Percentiles rank a stretch among this genome's conserved stretches.
These are phyloP conservation scores for Trametes punicea DNA, from an alignment of 768 basidiomycete genomes.

Conservation along the genomic window DNA sequence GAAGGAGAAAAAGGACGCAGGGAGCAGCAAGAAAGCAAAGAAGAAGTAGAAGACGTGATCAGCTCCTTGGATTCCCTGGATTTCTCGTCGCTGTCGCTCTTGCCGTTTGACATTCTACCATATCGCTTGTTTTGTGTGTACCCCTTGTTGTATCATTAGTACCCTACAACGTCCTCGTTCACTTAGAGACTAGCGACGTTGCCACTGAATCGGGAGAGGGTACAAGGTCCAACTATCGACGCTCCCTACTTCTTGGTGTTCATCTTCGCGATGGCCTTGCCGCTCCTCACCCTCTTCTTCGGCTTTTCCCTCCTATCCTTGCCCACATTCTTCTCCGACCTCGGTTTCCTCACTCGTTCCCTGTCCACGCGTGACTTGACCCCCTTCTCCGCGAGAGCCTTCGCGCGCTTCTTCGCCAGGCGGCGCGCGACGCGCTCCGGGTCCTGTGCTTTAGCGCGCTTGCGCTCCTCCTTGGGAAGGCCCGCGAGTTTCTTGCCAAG, in stretches of 20 bases:
- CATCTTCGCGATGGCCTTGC: conserved; percentile 49
- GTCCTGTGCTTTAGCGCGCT: conserved; percentile 75
- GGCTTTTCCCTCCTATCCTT: conserved; percentile 28
- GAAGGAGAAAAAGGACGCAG: conserved; percentile 34
- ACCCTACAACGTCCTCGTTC: not conserved
- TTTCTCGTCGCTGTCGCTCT: not conserved
- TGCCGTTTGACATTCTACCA: not conserved
- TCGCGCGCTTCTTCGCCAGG: conserved; percentile 85
- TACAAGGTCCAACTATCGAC: not conserved
- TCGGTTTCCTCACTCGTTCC: conserved; percentile 45
- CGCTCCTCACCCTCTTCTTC: conserved; percentile 51
- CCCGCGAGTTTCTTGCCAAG: conserved; percentile 77
- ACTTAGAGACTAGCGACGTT: not conserved
- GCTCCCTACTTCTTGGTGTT: conserved; percentile 53
- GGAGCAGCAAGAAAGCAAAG: conserved; percentile 40
- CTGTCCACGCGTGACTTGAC: conserved; percentile 38
- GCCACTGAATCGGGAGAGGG: not conserved
- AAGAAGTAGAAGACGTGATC: conserved; percentile 32
- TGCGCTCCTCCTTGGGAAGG: conserved; percentile 83
- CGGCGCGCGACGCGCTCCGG: conserved; percentile 79
- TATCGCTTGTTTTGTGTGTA: conserved; percentile 14
- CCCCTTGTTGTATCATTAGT: conserved; percentile 22
- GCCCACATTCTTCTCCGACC: conserved; percentile 32
- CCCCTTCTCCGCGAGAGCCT: conserved; percentile 47
- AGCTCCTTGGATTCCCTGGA: not conserved